Evolutionary conservation across 148 eudicot species (phyloP).

Genomic region (Gaultheria prostrata): DNA sequence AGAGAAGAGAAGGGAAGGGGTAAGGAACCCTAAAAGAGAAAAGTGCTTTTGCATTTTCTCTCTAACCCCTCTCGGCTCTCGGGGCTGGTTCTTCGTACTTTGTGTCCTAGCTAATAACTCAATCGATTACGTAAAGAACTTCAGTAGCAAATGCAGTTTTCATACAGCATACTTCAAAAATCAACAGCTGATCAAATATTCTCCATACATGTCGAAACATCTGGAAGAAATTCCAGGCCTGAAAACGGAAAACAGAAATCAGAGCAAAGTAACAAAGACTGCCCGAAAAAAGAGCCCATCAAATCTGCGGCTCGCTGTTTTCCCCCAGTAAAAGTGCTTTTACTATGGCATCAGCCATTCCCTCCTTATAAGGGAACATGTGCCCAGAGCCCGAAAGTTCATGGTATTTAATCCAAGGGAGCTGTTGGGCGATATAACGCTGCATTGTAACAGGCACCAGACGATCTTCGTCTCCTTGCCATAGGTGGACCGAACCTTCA

Average conservation of each 20-base stretch:
- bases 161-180: slow-evolving; percentile 14
- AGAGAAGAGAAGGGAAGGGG: too few relatives aligned
- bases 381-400: slow-evolving; percentile 73
- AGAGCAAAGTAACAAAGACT: slow-evolving; percentile 12
- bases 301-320: slow-evolving; percentile 29
- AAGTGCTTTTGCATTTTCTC: too few relatives aligned
- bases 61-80: too few relatives aligned
- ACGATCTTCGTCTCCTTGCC: slow-evolving; percentile 81
- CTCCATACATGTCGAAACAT: not conserved
- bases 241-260: not conserved
- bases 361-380: slow-evolving; percentile 54
- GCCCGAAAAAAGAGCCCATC: not conserved
- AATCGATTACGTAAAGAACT: not conserved
- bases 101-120: too few relatives aligned
- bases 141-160: slow-evolving; percentile 27
- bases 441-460: slow-evolving; percentile 52
- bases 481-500: slow-evolving; percentile 66
- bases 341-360: slow-evolving; percentile 55
- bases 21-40: too few relatives aligned
- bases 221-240: not conserved
- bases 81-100: too few relatives aligned
- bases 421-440: slow-evolving; percentile 48
- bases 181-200: not conserved
- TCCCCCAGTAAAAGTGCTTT: slow-evolving; percentile 46
- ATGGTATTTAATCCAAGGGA: slow-evolving; percentile 75